Evolutionary conservation across 2,329 filamentous ascomycete species (phyloP).

Genomic region (Chaetomiaceae sp.): DNA sequence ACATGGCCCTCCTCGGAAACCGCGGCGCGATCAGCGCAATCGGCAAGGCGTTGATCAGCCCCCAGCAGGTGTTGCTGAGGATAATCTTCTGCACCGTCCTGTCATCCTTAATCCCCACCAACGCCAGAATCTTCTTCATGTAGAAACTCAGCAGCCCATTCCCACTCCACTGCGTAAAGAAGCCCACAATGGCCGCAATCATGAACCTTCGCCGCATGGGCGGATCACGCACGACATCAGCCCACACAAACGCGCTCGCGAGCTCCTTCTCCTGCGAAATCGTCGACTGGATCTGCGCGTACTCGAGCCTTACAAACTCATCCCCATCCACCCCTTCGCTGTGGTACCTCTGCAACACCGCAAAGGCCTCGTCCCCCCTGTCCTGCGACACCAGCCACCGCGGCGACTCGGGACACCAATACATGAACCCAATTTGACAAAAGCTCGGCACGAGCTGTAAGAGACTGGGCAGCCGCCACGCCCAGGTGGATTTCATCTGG

Average conservation of each 20-base stretch:
- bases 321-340: slow-evolving; percentile 49
- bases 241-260: slow-evolving; percentile 41
- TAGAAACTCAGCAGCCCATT: slow-evolving; percentile 39
- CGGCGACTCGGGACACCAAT: slow-evolving; percentile 45
- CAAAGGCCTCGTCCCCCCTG: slow-evolving; percentile 50
- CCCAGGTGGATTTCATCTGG: slow-evolving; percentile 34
- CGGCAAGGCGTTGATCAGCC: slow-evolving; percentile 34
- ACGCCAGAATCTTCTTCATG: slow-evolving; percentile 38
- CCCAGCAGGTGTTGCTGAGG: slow-evolving; percentile 37
- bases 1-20: slow-evolving; percentile 34
- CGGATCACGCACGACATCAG: slow-evolving; percentile 32
- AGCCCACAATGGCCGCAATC: slow-evolving; percentile 34
- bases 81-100: slow-evolving; percentile 37
- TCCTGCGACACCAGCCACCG: slow-evolving; percentile 47
- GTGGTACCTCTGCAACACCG: slow-evolving; percentile 54
- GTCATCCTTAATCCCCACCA: slow-evolving; percentile 37
- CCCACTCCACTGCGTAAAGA: slow-evolving; percentile 40
- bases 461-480: slow-evolving; percentile 34
- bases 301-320: slow-evolving; percentile 52
- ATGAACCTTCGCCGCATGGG: slow-evolving; percentile 35
- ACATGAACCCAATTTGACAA: slow-evolving; percentile 28
- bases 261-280: slow-evolving; percentile 44
- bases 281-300: slow-evolving; percentile 51
- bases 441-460: slow-evolving; percentile 29
- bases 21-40: slow-evolving; percentile 35